Evolutionary conservation across 768 basidiomycete species (phyloP).

Genomic region (Fibroporia radiculosa): DNA sequence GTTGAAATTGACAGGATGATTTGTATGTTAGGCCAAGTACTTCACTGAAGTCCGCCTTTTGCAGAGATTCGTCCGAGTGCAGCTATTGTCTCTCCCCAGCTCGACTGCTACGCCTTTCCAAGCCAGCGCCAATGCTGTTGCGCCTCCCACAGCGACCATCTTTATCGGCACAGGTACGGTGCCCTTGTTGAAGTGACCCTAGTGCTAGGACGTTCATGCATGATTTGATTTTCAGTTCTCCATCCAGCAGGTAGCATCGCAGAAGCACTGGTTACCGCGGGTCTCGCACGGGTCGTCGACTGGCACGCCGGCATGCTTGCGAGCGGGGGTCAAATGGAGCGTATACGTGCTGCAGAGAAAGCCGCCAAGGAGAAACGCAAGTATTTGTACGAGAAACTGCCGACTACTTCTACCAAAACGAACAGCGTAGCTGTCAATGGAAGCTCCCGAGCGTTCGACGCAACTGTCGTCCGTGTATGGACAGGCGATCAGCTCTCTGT

Average conservation of each 20-base stretch:
- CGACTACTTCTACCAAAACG: conserved; percentile 39
- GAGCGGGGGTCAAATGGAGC: conserved; percentile 77
- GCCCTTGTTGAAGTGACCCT: conserved; percentile 1
- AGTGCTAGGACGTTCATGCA: background rate
- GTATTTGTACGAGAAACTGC: conserved; percentile 57
- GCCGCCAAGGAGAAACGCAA: conserved; percentile 67
- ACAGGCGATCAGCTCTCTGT: conserved; percentile 87
- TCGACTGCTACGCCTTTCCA: conserved; percentile 79
- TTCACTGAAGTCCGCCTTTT: conserved; percentile 87
- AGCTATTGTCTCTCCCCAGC: conserved; percentile 73
- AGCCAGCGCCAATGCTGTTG: conserved; percentile 38
- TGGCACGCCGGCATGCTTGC: conserved; percentile 98
- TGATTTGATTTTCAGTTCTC: conserved; percentile 38
- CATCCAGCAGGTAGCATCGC: conserved; percentile 96
- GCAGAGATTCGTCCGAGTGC: conserved; percentile 69
- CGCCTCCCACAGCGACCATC: conserved; percentile 65
- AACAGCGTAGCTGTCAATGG: conserved; percentile 39
- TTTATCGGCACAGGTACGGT: conserved; percentile 80
- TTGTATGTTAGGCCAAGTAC: conserved; percentile 63
- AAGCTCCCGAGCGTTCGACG: conserved; percentile 58
- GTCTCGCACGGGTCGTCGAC: conserved; percentile 87
- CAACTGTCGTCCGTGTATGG: conserved; percentile 81
- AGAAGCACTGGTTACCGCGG: conserved; percentile 75
- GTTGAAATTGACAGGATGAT: background rate
- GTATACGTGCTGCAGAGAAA: conserved; percentile 78